Evolutionary conservation across 179 eudicot genomes (phyloP), one percentile per base, ranked within the genome.

Genomic region (Nepenthes alata): DNA sequence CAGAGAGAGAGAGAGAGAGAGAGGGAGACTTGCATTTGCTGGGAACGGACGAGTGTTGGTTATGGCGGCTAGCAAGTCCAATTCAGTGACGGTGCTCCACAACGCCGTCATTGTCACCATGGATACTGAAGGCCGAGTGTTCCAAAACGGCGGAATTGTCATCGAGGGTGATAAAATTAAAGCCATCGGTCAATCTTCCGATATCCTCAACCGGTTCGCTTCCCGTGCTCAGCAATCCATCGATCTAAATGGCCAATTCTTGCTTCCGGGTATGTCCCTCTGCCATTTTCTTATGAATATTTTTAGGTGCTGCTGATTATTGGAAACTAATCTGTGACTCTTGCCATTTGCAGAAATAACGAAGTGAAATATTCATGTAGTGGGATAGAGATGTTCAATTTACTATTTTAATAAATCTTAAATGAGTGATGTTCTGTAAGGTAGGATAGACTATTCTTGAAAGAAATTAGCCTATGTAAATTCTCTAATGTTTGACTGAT

Each of bases 101-200:
- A 82, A 80, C 62, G 85, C 86, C 37, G 44, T 78, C 54, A 62
- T 87, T 53, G 82, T 89, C 6, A 89, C 97, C 3, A 87, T 87
- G 95, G 91, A 89, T 60, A 51, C 83, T 2, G 52, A 79, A 0
- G 58, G 61, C 44, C 75, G 85, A 2, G 89, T 89, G 0, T 87
- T 72, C 59, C 62, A 67, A 2, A 63, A 79, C 63, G 97, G 97
- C 36, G 95, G 86, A 11, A 16, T 89, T 57, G 89, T 77, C 15
- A 51, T 89, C 35, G 56, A 80, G 51, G 69, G 9, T 53, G 87
- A 85, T 54, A 68, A 45, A 50, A 85, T 89, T 65, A 66, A 41
- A 63, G 81, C 85, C 58, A 70, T 89, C 58, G 95, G 86, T 14
- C 83, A 73, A n/a, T 81, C 95, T n/a, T 58, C 59, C 54, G 77